These are phyloP conservation scores for Paecilomyces niveus DNA, from an alignment of 2,329 filamentous ascomycete species.

Conservation along the genomic window DNA sequence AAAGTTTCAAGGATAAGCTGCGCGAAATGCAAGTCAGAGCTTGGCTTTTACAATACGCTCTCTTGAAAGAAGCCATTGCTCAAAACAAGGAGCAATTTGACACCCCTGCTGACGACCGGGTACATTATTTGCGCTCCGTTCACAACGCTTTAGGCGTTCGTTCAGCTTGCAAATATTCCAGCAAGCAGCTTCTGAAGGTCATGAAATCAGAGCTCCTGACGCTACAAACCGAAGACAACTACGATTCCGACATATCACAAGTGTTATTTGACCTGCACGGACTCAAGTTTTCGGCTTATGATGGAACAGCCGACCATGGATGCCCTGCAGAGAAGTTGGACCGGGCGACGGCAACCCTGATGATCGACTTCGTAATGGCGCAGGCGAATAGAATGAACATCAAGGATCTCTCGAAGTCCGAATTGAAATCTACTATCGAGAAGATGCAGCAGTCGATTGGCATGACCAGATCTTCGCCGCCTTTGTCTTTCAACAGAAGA, in stretches of 20 bases:
- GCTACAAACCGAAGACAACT: constrained; percentile 68
- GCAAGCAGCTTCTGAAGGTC: constrained; percentile 82
- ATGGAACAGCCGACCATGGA: constrained; percentile 68
- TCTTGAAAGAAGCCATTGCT: constrained; percentile 67
- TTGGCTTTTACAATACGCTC: constrained; percentile 80
- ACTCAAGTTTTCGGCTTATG: constrained; percentile 65
- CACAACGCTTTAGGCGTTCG: constrained; percentile 80
- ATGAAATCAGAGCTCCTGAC: constrained; percentile 79
- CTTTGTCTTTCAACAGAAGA: constrained; percentile 80
- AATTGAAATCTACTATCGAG: constrained; percentile 83
- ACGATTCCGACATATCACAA: constrained; percentile 80
- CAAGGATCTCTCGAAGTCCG: constrained; percentile 85
- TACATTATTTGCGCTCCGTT: constrained; percentile 71
- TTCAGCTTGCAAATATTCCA: constrained; percentile 75
- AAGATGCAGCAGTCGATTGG: constrained; percentile 86
- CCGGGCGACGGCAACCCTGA: constrained; percentile 67
- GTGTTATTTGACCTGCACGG: constrained; percentile 78
- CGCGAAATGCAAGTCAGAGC: constrained; percentile 80
- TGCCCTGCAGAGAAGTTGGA: constrained; percentile 73
- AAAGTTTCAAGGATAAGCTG: constrained; percentile 58
- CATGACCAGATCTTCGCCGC: constrained; percentile 64
- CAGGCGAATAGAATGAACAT: constrained; percentile 78
- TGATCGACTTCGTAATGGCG: constrained; percentile 76
- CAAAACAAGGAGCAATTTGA: constrained; percentile 61
- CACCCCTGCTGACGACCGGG: constrained; percentile 62